Evolutionary conservation across 148 eudicot genomes (phyloP).

Genomic region (Diospyros kaki): DNA sequence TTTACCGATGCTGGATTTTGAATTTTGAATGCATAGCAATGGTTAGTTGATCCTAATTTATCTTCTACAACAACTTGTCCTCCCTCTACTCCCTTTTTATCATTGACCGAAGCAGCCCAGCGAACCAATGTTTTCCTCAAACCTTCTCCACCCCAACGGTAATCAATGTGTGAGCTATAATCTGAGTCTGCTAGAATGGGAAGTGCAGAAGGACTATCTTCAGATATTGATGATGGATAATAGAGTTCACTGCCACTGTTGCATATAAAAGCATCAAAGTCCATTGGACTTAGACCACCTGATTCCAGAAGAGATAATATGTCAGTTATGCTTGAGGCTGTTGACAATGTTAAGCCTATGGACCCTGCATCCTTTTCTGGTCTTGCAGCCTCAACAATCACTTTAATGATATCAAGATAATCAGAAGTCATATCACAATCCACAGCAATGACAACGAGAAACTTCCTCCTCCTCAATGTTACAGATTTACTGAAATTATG

Average conservation of each 20-base stretch:
- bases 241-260: constrained; percentile 85
- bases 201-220: constrained; percentile 44
- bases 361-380: constrained; percentile 52
- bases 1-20: constrained; percentile 57
- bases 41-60: constrained; percentile 57
- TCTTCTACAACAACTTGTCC: constrained; percentile 55
- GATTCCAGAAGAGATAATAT: constrained; percentile 51
- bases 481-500: constrained; percentile 43
- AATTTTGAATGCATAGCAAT: constrained; percentile 74
- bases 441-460: constrained; percentile 60
- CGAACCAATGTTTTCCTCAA: constrained; percentile 73
- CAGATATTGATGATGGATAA: constrained; percentile 57
- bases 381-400: constrained; percentile 40
- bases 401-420: constrained; percentile 40
- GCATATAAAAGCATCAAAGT: constrained; percentile 89
- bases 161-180: constrained; percentile 69
- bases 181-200: constrained; percentile 39
- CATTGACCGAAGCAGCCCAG: constrained; percentile 59
- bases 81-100: constrained; percentile 45
- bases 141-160: constrained; percentile 93
- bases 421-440: constrained; percentile 45
- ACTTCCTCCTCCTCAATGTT: constrained; percentile 58
- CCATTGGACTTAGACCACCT: constrained; percentile 54
- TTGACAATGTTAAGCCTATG: constrained; percentile 65
- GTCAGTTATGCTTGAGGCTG: constrained; percentile 70